Conservation (phyloP, 1,284 basidiomycete genomes). For the Jaminaea rosea region DNA sequence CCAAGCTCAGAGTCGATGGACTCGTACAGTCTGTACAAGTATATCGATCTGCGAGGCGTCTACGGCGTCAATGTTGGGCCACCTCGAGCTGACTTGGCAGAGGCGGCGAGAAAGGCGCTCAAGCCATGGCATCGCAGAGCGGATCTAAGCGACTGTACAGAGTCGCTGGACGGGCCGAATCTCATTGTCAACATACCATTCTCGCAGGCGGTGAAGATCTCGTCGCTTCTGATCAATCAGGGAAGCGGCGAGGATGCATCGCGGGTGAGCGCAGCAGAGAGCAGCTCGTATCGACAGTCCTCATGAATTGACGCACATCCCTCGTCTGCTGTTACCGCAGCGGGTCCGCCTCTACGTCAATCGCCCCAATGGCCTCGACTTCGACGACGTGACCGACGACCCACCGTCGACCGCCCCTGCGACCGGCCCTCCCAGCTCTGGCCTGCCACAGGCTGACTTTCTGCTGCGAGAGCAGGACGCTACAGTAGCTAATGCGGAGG, state of each 20-base stretch:
- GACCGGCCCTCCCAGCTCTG: neutral
- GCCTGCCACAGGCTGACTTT: neutral
- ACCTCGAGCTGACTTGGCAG: neutral
- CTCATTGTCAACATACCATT: neutral
- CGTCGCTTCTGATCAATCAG: neutral
- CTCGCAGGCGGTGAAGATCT: neutral
- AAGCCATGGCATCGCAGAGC: neutral
- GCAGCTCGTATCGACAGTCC: neutral
- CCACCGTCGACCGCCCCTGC: neutral
- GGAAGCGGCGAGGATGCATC: neutral
- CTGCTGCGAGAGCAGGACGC: neutral
- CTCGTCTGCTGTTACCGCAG: neutral
- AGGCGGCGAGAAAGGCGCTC: neutral
- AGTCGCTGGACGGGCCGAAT: neutral
- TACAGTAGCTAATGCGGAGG: neutral
- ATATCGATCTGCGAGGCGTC: neutral
- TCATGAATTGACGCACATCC: neutral
- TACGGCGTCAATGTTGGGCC: neutral
- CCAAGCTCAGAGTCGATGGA: neutral
- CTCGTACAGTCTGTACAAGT: neutral
- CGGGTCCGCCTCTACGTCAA: neutral
- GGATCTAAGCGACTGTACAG: neutral
- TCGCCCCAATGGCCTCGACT: neutral
- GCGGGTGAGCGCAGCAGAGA: neutral
- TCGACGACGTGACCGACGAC: neutral